Evolutionary conservation across 2,329 filamentous ascomycete genomes (phyloP).

Genomic region (Epichloe elymi): DNA sequence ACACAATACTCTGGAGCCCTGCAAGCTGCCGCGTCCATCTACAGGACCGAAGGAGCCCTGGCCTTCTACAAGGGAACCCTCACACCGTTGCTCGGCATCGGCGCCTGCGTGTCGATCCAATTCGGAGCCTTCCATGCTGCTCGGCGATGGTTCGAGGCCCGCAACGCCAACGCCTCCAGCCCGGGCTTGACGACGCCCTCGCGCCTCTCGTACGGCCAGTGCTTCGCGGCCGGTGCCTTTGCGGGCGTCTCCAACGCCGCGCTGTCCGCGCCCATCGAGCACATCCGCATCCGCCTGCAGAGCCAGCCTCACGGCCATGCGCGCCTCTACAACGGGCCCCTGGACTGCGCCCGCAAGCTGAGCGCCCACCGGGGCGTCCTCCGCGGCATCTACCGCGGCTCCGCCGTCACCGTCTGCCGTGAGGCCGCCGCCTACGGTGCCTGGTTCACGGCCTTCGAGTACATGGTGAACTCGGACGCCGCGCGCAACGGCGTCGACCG

Average conservation of each 20-base stretch:
- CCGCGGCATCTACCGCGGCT: slow-evolving; percentile 71
- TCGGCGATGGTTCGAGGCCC: slow-evolving; percentile 68
- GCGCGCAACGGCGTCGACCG: slow-evolving; percentile 62
- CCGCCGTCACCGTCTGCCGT: slow-evolving; percentile 70
- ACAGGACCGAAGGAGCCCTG: slow-evolving; percentile 70
- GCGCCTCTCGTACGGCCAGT: slow-evolving; percentile 66
- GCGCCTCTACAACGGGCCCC: slow-evolving; percentile 67
- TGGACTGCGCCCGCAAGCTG: slow-evolving; percentile 85
- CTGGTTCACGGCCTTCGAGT: slow-evolving; percentile 95
- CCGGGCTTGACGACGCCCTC: slow-evolving; percentile 23
- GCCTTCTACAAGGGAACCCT: slow-evolving; percentile 99
- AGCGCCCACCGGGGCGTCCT: slow-evolving; percentile 50
- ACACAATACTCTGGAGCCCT: slow-evolving; percentile 69
- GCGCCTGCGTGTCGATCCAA: slow-evolving; percentile 97
- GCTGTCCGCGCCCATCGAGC: slow-evolving; percentile 86
- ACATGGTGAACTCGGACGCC: slow-evolving; percentile 84
- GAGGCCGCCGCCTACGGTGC: slow-evolving; percentile 91
- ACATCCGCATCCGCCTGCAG: slow-evolving; percentile 90
- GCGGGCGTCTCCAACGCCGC: slow-evolving; percentile 83
- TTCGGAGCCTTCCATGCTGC: slow-evolving; percentile 95
- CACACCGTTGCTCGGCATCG: slow-evolving; percentile 88
- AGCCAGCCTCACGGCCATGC: slow-evolving; percentile 82
- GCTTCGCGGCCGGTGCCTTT: slow-evolving; percentile 83
- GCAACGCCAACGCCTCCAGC: slow-evolving; percentile 45
- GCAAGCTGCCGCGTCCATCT: slow-evolving; percentile 70